These are phyloP conservation scores for Arthrobotrys conoides DNA, from an alignment of 2,329 filamentous ascomycete genomes.

Conservation along the genomic window DNA sequence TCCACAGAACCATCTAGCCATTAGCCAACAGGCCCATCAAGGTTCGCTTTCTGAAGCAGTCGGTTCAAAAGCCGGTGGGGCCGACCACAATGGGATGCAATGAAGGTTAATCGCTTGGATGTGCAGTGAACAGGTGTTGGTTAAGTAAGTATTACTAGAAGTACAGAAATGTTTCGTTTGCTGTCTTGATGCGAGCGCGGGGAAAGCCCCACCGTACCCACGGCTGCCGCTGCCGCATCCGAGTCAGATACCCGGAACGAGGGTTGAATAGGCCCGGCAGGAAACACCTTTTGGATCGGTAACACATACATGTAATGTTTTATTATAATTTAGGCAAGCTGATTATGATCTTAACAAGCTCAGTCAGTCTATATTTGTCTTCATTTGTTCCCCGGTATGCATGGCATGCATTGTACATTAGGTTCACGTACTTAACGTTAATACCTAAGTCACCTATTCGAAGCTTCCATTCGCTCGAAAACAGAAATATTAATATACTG, in stretches of 20 bases:
- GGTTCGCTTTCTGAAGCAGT: conserved; percentile 5
- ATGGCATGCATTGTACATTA: background rate
- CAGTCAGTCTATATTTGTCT: background rate
- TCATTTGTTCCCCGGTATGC: background rate
- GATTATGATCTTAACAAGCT: background rate
- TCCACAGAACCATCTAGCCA: background rate
- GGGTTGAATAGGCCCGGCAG: conserved; percentile 22
- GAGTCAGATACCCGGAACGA: conserved; percentile 29
- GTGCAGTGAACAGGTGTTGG: conserved; percentile 16
- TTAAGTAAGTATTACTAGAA: conserved; percentile 3
- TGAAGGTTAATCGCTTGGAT: background rate
- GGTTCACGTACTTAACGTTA: background rate
- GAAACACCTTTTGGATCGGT: conserved; percentile 8
- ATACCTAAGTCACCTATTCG: background rate
- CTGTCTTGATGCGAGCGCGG: conserved; percentile 21
- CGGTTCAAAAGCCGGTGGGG: background rate
- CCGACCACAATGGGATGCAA: background rate
- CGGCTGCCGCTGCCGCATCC: conserved; percentile 34
- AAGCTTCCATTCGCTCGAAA: background rate
- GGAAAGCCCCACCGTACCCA: conserved; percentile 4
- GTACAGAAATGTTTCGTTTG: conserved; percentile 17
- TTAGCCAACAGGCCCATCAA: background rate
- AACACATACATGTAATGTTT: background rate
- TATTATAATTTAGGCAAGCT: background rate
- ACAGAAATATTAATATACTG: background rate